Base-by-base conservation (phyloP, 441 rosid genomes). In the Corymbia citriodora region DNA sequence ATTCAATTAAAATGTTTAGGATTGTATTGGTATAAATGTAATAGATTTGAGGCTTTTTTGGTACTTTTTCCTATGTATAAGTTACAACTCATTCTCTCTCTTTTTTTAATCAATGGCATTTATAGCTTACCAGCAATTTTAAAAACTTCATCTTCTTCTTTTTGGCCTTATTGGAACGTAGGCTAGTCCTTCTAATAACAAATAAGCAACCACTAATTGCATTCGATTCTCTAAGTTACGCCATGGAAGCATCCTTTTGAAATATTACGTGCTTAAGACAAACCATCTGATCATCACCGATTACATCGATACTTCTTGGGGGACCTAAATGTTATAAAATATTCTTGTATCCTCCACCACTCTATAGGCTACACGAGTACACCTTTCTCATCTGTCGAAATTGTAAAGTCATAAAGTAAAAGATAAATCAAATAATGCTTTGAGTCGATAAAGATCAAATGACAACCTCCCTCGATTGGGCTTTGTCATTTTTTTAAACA, bases 21-120 rank as follows among this genome's bases (percentile, higher is more conserved):
- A 55, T 0, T 55, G 2, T 8, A 19, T 55, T 55, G 1, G 5
- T 0, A 55, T 1, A 0, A 19, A 55, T 8, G 0, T 3, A 55
- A 55, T 55, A 0, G 0, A 4, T 55, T 55, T 55, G 17, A 55
- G 2, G 21, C 0, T 0, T 55, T 55, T 55, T 55, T 19, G 10
- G 11, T 1, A 55, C 2, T 55, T 55, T 55, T 55, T 1, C 25
- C 25, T 1, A 55, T 55, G 59, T 40, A 55, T 55, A 55, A 55
- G 25, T 55, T 55, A 55, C 5, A 55, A 55, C 25, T 40, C 40
- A 40, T 40, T 8, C 59, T 1, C 21, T 55, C 0, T 52, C 13
- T 55, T 8, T 8, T 3, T 1, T 8, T 55, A 18, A 55, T 55
- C 1, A 0, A 55, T 2, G 0, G 29, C 0, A 0, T 57, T 57